A percentile compares a stretch with the other conserved stretches of the same genome.
These are phyloP conservation scores for Cytospora schulzeri DNA, from an alignment of 2,329 filamentous ascomycete genomes.

Conservation along the genomic window DNA sequence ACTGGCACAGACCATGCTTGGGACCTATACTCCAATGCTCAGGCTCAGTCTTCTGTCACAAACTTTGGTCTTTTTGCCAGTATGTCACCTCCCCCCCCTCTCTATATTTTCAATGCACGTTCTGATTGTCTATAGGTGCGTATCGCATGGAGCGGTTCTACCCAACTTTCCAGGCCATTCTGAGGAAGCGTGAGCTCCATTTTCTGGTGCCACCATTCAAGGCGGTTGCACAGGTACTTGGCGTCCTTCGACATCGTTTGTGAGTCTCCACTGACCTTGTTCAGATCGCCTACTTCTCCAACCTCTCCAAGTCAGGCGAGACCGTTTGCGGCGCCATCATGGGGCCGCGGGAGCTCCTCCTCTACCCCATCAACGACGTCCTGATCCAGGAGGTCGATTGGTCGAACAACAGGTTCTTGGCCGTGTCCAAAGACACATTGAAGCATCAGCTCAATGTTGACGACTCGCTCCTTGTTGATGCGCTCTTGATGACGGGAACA, in stretches of 20 bases:
- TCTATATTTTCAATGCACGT: slow-evolving; percentile 22
- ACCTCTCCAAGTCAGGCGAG: slow-evolving; percentile 41
- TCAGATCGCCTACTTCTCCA: slow-evolving; percentile 72
- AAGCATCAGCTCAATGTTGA: slow-evolving; percentile 67
- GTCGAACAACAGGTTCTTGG: slow-evolving; percentile 64
- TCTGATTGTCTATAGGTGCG: slow-evolving; percentile 56
- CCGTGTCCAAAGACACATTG: slow-evolving; percentile 67
- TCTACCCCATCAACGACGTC: slow-evolving; percentile 80
- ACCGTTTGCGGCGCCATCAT: slow-evolving; percentile 73
- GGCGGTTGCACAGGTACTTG: slow-evolving; percentile 77
- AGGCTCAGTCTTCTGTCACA: slow-evolving; percentile 77
- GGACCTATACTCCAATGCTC: slow-evolving; percentile 79
- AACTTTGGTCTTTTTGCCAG: slow-evolving; percentile 81
- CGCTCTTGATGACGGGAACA: slow-evolving; percentile 80
- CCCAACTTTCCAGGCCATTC: slow-evolving; percentile 73
- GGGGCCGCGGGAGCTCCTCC: slow-evolving; percentile 80
- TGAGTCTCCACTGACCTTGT: background rate
- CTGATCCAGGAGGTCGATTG: slow-evolving; percentile 71
- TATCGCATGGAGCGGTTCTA: slow-evolving; percentile 73
- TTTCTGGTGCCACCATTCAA: slow-evolving; percentile 87
- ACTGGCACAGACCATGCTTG: slow-evolving; percentile 78
- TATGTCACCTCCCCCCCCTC: slow-evolving; percentile 42
- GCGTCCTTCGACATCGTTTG: background rate
- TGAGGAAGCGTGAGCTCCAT: slow-evolving; percentile 68
- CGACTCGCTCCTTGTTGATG: slow-evolving; percentile 79